Evolutionary conservation across 2,329 filamentous ascomycete genomes (phyloP), one percentile per base, ranked within the genome.

Genomic region (Alternaria tenuissima): DNA sequence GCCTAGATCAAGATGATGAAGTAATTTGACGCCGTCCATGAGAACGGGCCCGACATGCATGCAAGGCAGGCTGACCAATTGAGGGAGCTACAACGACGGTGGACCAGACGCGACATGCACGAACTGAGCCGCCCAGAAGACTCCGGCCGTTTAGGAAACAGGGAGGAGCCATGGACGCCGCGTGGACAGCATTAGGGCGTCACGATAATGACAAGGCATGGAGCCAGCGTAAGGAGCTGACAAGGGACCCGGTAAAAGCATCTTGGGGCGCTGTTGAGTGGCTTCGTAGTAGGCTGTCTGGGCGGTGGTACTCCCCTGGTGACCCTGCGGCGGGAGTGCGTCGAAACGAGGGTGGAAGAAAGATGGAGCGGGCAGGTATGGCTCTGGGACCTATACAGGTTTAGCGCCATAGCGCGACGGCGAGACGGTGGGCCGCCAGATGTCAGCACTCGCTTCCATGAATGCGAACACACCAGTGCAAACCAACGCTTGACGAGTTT

Each of bases 161-260:
- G 61, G 53, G 65, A 65, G 58, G 41, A 65, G 64, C 55, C 68
- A 63, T 67, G 64, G 62, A 58, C 65, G 72, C 71, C 67, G 72
- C 71, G 70, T 72, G 67, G 68, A 66, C 65, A 57, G 65, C 51
- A 49, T 67, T 63, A 62, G 56, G 52, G 53, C 55, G 44, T 54
- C 55, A 65, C 60, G 51, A 61, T 57, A 53, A 59, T 64, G 63
- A 66, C 62, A 64, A 65, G 65, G 61, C 61, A 55, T 57, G 52
- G 61, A 56, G 59, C 53, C 30, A 53, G 41, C 55, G 14, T 52
- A 47, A 30, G 52, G 44, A 20, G 46, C 24, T 52, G 48, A 58
- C 56, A 57, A 54, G 58, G 30, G 55, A 51, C 43, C 54, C 51
- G 65, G 61, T 53, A 67, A 41, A 61, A 64, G 51, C 61, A 66